Conservation (phyloP, 169 alveolate genomes). For the Plasmodium gaboni region DNA sequence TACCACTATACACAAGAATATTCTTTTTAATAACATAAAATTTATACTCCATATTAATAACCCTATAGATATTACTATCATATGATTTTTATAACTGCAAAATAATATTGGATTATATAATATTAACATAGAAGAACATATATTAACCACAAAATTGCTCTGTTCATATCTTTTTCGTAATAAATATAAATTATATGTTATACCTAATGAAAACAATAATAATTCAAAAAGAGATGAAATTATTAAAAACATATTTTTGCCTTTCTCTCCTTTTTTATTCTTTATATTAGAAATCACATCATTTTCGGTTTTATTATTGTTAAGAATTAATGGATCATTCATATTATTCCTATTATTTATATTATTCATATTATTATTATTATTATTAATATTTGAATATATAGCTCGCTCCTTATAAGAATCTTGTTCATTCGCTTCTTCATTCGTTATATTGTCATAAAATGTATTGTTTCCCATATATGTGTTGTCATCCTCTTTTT, state of each 20-base stretch:
- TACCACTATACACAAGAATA: constrained; percentile 13
- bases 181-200: constrained; percentile 48
- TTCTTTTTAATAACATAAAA: constrained; percentile 38
- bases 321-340: neutral
- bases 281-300: neutral
- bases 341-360: neutral
- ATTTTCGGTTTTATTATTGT: neutral
- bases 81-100: constrained; percentile 35
- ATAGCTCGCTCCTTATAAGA: neutral
- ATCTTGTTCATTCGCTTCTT: neutral
- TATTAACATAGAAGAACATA: constrained; percentile 50
- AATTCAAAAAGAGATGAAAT: constrained; percentile 41
- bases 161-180: constrained; percentile 30
- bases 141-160: constrained; percentile 21
- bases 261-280: neutral
- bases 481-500: no score
- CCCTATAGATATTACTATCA: constrained; percentile 44
- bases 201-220: constrained; percentile 48
- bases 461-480: neutral
- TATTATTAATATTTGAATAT: neutral
- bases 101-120: constrained; percentile 62
- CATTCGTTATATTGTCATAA: neutral
- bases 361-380: neutral
- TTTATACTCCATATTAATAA: constrained; percentile 64
- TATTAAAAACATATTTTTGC: neutral